Evolutionary conservation across 2,329 filamentous ascomycete genomes (phyloP), one percentile per base, ranked within the genome.

Genomic region (Byssoonygena ceratinophila): DNA sequence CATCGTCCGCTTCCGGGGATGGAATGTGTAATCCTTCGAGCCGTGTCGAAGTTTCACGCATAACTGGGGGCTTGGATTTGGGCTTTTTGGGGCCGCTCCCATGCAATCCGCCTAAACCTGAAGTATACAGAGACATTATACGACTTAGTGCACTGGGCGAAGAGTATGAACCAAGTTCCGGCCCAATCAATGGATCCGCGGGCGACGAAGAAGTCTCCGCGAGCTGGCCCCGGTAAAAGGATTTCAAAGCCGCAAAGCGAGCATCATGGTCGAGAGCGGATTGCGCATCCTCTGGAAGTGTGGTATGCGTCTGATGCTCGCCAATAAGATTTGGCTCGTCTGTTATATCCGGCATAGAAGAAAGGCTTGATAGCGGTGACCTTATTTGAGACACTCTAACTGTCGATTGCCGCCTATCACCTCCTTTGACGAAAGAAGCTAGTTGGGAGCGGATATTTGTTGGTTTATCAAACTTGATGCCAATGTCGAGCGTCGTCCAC

Each of bases 401-500:
- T 68, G 56, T 70, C 71, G 31, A 65, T 66, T 31, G 66, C 63
- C 37, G 68, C 66, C 36, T 71, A 61, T 46, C 65, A 37, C 70
- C 67, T 23, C 39, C 67, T 58, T 77, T 74, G 2, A 81, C 81
- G 53, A 92, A 70, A 60, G 83, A 85, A 34, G 83, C 73, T 7
- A 95, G 74, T 66, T 98, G 92, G 25, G 79, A 76, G 58, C 87
- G 84, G 56, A 98, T 89, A 56, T 88, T 87, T 54, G 87, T 92
- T 8, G 86, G 82, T 61, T 91, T 90, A 62, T 91, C 87, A 64
- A 98, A 94, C 61, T 87, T 82, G 67, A 98, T 83, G 34, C 85
- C 88, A 39, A 94, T 86, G 64, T 98, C 92, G 49, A 84, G 78
- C 1, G 89, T 91, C 57, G 81, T 87, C 92, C 92, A 98, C 67